Percentiles rank a stretch among this genome's conserved stretches.
phyloP scores from a whole-genome alignment of 805 yeast genomes.

The Kluyveromyces aestuarii region DNA sequence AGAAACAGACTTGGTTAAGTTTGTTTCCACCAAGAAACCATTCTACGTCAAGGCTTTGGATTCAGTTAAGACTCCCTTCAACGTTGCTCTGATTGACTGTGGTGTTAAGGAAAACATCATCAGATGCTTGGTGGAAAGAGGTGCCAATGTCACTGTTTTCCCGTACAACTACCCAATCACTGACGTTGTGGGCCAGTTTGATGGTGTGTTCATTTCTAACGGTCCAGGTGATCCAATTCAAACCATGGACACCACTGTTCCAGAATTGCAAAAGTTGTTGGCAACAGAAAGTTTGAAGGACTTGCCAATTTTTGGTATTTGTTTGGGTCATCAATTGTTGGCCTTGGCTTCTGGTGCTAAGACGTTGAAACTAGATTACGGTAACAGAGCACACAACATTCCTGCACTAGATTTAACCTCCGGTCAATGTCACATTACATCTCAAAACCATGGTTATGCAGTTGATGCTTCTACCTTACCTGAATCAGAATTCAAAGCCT shows the following conservation, averaged over 20 bases:
- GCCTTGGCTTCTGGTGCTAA: constrained; percentile 93
- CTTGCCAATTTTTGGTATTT: constrained; percentile 93
- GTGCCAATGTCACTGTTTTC: constrained; percentile 92
- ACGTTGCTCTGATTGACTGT: constrained; percentile 92
- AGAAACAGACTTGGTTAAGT: constrained; percentile 90
- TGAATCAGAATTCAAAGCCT: constrained; percentile 64
- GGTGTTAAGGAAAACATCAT: constrained; percentile 97
- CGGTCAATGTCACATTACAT: constrained; percentile 94
- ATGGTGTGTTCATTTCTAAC: constrained; percentile 88
- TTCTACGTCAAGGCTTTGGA: constrained; percentile 68
- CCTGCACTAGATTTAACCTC: constrained; percentile 87
- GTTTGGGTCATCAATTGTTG: constrained; percentile 93
- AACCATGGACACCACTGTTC: constrained; percentile 64
- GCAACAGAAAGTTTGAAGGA: constrained; percentile 40
- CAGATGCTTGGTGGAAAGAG: constrained; percentile 88
- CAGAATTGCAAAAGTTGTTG: constrained; percentile 65
- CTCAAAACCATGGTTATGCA: constrained; percentile 98
- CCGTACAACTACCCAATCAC: constrained; percentile 94
- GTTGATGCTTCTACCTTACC: constrained; percentile 77
- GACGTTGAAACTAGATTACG: constrained; percentile 88
- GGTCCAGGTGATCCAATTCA: constrained; percentile 98
- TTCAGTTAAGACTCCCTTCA: constrained; percentile 43
- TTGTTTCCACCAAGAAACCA: constrained; percentile 92
- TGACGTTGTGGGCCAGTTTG: constrained; percentile 83
- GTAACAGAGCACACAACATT: constrained; percentile 98